These are phyloP conservation scores for Penicillium sp. DNA, from an alignment of 2,329 filamentous ascomycete species.

Conservation along the genomic window DNA sequence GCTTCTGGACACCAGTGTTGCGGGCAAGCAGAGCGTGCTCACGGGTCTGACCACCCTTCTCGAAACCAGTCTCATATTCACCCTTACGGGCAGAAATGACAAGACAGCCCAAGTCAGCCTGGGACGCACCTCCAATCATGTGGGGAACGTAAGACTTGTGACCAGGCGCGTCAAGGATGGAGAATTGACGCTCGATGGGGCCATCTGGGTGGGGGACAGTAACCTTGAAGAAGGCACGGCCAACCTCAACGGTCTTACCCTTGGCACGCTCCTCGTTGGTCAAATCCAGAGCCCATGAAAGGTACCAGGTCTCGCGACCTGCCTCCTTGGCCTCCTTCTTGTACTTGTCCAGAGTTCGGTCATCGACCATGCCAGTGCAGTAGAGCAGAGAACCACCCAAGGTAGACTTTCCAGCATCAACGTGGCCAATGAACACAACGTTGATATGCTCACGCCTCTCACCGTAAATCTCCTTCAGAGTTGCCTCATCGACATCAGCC, in stretches of 20 bases:
- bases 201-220: slow-evolving; percentile 38
- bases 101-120: slow-evolving; percentile 90
- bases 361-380: slow-evolving; percentile 97
- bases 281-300: slow-evolving; percentile 96
- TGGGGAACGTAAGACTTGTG: slow-evolving; percentile 98
- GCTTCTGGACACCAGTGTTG: slow-evolving; percentile 96
- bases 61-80: slow-evolving; percentile 98
- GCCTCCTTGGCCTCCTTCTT: slow-evolving; percentile 95
- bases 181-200: slow-evolving; percentile 85
- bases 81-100: slow-evolving; percentile 97
- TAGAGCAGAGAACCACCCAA: slow-evolving; percentile 92
- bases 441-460: slow-evolving; percentile 80
- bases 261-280: slow-evolving; percentile 95
- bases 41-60: slow-evolving; percentile 92
- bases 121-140: slow-evolving; percentile 96
- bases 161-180: slow-evolving; percentile 92
- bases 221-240: slow-evolving; percentile 93
- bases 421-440: slow-evolving; percentile 96
- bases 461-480: slow-evolving; percentile 89
- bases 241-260: slow-evolving; percentile 98
- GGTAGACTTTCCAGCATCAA: slow-evolving; percentile 97
- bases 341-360: slow-evolving; percentile 97
- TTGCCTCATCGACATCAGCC: slow-evolving; percentile 78
- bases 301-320: slow-evolving; percentile 96
- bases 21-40: slow-evolving; percentile 98